Evolutionary conservation across 139 green algal genomes (phyloP), one percentile per base, ranked within the genome.

Genomic region (Parachlorella kessleri): DNA sequence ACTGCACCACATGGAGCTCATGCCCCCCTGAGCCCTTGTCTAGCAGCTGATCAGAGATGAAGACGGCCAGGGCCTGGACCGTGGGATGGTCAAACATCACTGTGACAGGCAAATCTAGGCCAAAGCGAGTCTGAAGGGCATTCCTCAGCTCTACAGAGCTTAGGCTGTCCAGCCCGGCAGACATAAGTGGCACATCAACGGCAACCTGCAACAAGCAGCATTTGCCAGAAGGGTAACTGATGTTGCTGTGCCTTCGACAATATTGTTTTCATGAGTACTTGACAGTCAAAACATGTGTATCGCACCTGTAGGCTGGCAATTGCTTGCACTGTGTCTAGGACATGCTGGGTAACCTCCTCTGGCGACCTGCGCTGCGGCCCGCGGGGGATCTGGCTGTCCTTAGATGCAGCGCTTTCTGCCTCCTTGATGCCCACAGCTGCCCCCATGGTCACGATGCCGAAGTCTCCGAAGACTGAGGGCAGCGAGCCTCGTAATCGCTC

Each of bases 71-170:
- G 21, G 82, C 75, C 1, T 39, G 28, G 6, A 77, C 10, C 30
- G 92, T 94, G 3, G 94, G 94, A 77, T 96, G 91, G 88, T 98
- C 94, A 73, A 96, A 96, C 26, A 94, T 75, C 6, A 90, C 6
- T 0, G 88, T 93, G 40, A 73, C 42, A 3, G 83, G 72, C 37
- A 91, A 70, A 24, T 85, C 76, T 3, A 83, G 3, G 33, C 54
- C 67, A 28, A 87, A 80, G 4, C 14, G 38, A 10, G 75, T 36
- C 28, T 41, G 78, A 7, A 97, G 84, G 1, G 77, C 82, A 76
- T 95, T 93, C 28, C 90, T 77, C 69, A 97, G 86, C 90, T 97
- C 92, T 42, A 96, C 89, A 10, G 86, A 83, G 7, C 88, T 87
- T 55, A 95, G 77, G 1, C 87, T 94, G 83, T 97, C 85, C n/a